Percentiles rank a stretch among this genome's conserved stretches.
phyloP scores from a whole-genome alignment of 2,329 filamentous ascomycete genomes.

The Ceratocystis diversiconidia region DNA sequence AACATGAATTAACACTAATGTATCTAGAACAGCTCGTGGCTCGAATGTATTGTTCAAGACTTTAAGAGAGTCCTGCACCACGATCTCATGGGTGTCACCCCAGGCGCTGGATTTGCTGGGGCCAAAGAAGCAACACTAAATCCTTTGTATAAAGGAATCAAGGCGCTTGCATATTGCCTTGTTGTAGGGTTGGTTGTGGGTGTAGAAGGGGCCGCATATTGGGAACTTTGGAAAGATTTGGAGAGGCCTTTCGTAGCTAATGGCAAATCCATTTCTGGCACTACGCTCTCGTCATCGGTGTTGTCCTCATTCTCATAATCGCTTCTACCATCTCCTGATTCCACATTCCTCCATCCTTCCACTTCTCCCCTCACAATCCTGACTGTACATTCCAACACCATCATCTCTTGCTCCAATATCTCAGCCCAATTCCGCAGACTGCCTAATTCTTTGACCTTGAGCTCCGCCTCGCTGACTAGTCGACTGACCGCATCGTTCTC shows the following conservation, averaged over 20 bases:
- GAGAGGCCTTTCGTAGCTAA: not conserved
- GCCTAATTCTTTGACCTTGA: constrained; percentile 60
- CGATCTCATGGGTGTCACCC: not conserved
- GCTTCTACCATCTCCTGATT: constrained; percentile 13
- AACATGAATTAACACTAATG: not conserved
- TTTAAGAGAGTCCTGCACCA: not conserved
- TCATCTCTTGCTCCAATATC: constrained; percentile 55
- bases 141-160: not conserved
- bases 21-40: not conserved
- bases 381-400: constrained; percentile 51
- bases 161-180: not conserved
- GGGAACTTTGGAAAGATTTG: not conserved
- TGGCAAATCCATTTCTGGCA: not conserved
- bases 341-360: constrained; percentile 18
- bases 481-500: constrained; percentile 53
- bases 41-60: not conserved
- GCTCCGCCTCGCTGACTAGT: constrained; percentile 47
- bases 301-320: not conserved
- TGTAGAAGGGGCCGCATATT: not conserved
- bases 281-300: not conserved
- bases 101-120: not conserved
- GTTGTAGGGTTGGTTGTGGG: not conserved
- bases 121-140: not conserved
- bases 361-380: constrained; percentile 27
- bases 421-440: constrained; percentile 82